Evolutionary conservation across 2,329 filamentous ascomycete species (phyloP).

Genomic region (Exophiala spinifera): DNA sequence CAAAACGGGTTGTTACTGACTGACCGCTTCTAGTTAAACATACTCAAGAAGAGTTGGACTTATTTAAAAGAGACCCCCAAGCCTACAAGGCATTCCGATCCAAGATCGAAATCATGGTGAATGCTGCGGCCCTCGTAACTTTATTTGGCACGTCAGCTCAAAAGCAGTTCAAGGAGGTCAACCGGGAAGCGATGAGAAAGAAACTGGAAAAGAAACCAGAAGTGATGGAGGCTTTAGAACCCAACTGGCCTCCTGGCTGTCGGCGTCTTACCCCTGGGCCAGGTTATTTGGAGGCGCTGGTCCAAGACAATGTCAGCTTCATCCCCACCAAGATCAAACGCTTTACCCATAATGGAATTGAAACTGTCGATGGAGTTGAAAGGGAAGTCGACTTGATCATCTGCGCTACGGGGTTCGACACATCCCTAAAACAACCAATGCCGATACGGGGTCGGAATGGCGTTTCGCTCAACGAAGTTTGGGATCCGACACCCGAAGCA

Average conservation of each 20-base stretch:
- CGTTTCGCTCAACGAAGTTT: neutral
- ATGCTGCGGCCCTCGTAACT: neutral
- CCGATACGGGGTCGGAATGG: neutral
- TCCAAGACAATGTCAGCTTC: slow-evolving; percentile 58
- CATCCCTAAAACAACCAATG: neutral
- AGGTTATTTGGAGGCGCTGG: slow-evolving; percentile 63
- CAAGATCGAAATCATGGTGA: slow-evolving; percentile 5
- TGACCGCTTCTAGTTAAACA: slow-evolving; percentile 5
- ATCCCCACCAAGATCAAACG: slow-evolving; percentile 55
- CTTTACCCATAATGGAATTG: slow-evolving; percentile 53
- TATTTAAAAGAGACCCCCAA: neutral
- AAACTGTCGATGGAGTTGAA: slow-evolving; percentile 16
- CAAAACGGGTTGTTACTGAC: neutral
- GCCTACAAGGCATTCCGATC: slow-evolving; percentile 1
- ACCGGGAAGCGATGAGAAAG: neutral
- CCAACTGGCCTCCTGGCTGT: neutral
- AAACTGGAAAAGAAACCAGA: slow-evolving; percentile 3
- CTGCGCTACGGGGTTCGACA: slow-evolving; percentile 39
- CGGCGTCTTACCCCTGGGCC: slow-evolving; percentile 55
- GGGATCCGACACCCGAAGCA: neutral
- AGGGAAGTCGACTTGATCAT: slow-evolving; percentile 26
- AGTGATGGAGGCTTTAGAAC: neutral
- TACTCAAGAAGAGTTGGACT: neutral
- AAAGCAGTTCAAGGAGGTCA: neutral
- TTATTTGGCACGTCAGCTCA: neutral